These are phyloP conservation scores for Saussurea involucrata DNA, from an alignment of 129 eudicot species.

Conservation along the genomic window DNA sequence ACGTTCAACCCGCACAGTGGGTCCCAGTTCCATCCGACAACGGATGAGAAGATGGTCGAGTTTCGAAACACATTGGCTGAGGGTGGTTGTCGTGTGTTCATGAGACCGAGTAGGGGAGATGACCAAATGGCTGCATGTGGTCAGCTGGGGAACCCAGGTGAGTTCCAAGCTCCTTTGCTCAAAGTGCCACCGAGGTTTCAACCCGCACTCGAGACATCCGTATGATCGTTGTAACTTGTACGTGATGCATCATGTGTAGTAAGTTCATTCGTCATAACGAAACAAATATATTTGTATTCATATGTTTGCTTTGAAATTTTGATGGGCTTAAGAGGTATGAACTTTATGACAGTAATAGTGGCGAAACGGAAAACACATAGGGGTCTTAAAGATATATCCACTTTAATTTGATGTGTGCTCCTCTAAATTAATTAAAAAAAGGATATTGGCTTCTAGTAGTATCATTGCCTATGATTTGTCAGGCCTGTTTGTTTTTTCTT, in stretches of 20 bases:
- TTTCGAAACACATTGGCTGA: constrained; percentile 67
- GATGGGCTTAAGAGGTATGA: neutral
- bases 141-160: constrained; percentile 86
- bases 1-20: constrained; percentile 89
- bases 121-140: constrained; percentile 98
- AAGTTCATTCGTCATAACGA: neutral
- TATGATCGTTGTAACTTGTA: constrained; percentile 5
- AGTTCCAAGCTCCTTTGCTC: constrained; percentile 76
- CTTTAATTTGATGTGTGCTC: neutral
- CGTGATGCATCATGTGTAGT: neutral
- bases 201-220: constrained; percentile 38
- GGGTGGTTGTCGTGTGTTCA: constrained; percentile 64
- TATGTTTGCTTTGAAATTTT: neutral
- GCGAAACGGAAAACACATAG: neutral
- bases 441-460: too few species aligned
- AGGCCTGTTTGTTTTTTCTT: too few species aligned
- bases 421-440: too few species aligned
- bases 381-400: neutral
- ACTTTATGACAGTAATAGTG: neutral
- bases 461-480: too few species aligned
- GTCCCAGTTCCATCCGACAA: constrained; percentile 68
- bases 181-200: constrained; percentile 77
- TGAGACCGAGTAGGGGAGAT: constrained; percentile 83
- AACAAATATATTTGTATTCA: neutral
- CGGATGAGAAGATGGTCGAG: constrained; percentile 67